Conservation (phyloP, 2,329 filamentous ascomycete species). For the Monilinia laxa region DNA sequence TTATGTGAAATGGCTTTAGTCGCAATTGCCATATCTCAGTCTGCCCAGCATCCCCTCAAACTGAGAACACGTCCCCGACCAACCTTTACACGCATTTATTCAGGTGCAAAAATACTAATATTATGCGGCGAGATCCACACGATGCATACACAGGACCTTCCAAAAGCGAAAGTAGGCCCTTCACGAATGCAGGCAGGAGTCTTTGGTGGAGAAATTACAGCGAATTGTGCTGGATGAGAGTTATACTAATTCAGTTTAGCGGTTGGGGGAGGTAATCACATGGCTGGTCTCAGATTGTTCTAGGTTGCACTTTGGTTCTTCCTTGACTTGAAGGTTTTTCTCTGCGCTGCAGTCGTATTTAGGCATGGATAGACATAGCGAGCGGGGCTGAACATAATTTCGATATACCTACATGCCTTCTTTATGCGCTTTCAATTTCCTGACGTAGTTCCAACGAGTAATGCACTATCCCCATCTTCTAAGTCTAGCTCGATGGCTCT, state of each 20-base stretch:
- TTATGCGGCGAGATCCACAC: background rate
- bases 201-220: constrained; percentile 2
- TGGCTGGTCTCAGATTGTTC: constrained; percentile 5
- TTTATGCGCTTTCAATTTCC: background rate
- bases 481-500: background rate
- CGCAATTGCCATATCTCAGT: constrained; percentile 14
- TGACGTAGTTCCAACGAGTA: background rate
- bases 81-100: constrained; percentile 1
- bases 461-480: background rate
- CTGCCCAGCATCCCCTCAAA: background rate
- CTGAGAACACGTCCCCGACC: background rate
- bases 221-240: background rate
- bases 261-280: background rate
- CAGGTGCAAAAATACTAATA: background rate
- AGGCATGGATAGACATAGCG: constrained; percentile 11
- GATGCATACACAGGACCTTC: background rate
- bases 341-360: background rate
- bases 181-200: background rate
- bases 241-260: background rate
- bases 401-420: background rate
- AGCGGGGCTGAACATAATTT: constrained; percentile 7
- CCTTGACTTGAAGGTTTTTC: background rate
- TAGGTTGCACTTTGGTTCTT: constrained; percentile 7
- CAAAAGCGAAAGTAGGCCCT: background rate
- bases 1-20: constrained; percentile 58